phyloP scores from a whole-genome alignment of 805 yeast genomes.

The Pichia membranifaciens region DNA sequence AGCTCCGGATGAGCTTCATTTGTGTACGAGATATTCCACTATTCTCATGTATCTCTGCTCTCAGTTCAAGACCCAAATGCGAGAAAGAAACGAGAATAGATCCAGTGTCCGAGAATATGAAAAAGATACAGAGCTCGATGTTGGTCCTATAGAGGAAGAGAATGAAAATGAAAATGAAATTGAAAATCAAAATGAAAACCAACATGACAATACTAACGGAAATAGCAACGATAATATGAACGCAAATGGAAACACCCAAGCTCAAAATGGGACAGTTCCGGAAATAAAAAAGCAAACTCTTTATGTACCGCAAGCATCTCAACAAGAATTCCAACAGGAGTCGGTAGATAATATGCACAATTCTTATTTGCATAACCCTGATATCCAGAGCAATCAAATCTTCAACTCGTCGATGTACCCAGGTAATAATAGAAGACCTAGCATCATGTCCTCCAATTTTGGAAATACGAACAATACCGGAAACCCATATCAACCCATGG shows the following conservation, averaged over 20 bases:
- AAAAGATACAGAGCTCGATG: constrained; percentile 3
- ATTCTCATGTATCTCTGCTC: constrained; percentile 70
- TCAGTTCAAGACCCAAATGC: constrained; percentile 51
- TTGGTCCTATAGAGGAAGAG: not conserved
- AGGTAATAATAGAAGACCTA: not conserved
- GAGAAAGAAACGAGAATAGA: constrained; percentile 15
- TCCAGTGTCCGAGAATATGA: constrained; percentile 12
- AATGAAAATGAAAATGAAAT: constrained; percentile 2
- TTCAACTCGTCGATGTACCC: not conserved
- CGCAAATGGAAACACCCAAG: not conserved
- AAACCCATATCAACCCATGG: not conserved
- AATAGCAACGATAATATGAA: not conserved
- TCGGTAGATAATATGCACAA: no score
- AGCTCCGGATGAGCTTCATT: constrained; percentile 83
- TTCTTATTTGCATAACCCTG: no score
- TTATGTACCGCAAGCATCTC: no score
- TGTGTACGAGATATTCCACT: constrained; percentile 74
- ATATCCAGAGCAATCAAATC: not conserved
- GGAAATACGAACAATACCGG: not conserved
- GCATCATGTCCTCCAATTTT: no score
- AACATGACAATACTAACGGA: not conserved
- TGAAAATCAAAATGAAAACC: not conserved
- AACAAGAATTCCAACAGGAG: no score
- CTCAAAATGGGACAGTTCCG: no score
- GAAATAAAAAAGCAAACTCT: no score